Conservation (phyloP, 805 yeast species). For the Starmera dryadoides region DNA sequence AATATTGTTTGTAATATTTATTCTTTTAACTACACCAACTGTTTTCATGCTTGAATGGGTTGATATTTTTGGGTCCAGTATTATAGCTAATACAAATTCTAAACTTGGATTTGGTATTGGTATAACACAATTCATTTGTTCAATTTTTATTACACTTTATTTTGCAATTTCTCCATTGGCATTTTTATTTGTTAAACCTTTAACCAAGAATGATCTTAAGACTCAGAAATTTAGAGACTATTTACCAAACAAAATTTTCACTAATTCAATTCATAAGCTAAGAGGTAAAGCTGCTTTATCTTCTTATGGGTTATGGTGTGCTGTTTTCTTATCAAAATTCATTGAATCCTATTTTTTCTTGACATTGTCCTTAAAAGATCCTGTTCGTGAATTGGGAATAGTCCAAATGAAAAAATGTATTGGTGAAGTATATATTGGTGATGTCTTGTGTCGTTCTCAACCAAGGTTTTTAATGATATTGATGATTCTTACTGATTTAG, state of each 20-base stretch:
- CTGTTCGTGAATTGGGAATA: slow-evolving; percentile 58
- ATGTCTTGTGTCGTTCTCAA: slow-evolving; percentile 45
- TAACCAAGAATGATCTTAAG: slow-evolving; percentile 14
- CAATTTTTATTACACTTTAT: slow-evolving; percentile 46
- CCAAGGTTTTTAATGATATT: slow-evolving; percentile 47
- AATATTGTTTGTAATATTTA: slow-evolving; percentile 33
- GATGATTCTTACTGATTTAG: slow-evolving; percentile 53
- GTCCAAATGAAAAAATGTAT: slow-evolving; percentile 49
- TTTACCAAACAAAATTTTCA: slow-evolving; percentile 50
- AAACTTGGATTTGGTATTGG: slow-evolving; percentile 37
- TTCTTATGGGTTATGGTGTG: slow-evolving; percentile 63
- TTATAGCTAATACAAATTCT: slow-evolving; percentile 16
- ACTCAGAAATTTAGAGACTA: slow-evolving; percentile 25
- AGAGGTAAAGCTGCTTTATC: slow-evolving; percentile 48
- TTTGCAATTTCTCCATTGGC: slow-evolving; percentile 60
- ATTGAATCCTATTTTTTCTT: slow-evolving; percentile 74
- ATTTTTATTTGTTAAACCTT: slow-evolving; percentile 38
- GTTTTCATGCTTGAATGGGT: slow-evolving; percentile 20
- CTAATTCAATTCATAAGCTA: slow-evolving; percentile 49
- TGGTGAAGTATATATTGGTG: slow-evolving; percentile 54
- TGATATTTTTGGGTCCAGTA: slow-evolving; percentile 33
- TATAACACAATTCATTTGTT: slow-evolving; percentile 47
- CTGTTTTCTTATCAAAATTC: slow-evolving; percentile 61
- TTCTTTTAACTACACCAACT: slow-evolving; percentile 42
- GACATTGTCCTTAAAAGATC: slow-evolving; percentile 65